These are phyloP conservation scores for Bombardia bombarda DNA, from an alignment of 495 filamentous ascomycete genomes.

Conservation along the genomic window DNA sequence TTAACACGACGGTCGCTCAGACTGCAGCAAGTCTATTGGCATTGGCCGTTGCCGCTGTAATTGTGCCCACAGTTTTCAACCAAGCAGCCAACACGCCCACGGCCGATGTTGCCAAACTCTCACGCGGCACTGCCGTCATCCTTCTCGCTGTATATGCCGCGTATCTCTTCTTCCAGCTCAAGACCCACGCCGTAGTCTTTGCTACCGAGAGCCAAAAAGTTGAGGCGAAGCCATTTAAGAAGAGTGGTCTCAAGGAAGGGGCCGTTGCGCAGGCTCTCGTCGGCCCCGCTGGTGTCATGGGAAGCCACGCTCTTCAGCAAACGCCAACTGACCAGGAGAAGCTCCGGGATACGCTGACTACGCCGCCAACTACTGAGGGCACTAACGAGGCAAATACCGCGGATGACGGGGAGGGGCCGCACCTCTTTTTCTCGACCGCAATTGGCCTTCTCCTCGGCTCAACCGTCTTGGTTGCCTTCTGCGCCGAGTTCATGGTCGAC, in stretches of 20 bases:
- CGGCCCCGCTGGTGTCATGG: conserved; percentile 44
- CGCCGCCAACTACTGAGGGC: conserved; percentile 12
- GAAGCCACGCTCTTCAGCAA: conserved; percentile 33
- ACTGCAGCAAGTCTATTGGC: conserved; percentile 79
- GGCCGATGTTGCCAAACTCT: conserved; percentile 46
- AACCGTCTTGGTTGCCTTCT: conserved; percentile 76
- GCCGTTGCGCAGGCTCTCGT: conserved; percentile 54
- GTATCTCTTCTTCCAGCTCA: conserved; percentile 77
- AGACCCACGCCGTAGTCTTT: conserved; percentile 68
- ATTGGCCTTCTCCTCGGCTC: conserved; percentile 59
- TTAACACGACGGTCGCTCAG: conserved; percentile 91
- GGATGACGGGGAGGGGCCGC: conserved; percentile 61
- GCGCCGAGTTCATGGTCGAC: conserved; percentile 84
- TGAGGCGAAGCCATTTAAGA: conserved; percentile 35
- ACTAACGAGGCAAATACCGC: too few species aligned
- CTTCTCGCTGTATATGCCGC: conserved; percentile 68
- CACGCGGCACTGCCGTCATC: conserved; percentile 66
- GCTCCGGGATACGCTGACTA: conserved; percentile 17
- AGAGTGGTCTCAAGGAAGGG: conserved; percentile 37
- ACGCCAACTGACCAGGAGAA: conserved; percentile 17
- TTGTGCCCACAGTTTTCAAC: conserved; percentile 83
- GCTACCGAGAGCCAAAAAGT: conserved; percentile 66
- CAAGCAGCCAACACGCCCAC: conserved; percentile 25
- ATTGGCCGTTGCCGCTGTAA: conserved; percentile 68
- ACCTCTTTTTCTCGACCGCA: conserved; percentile 62